These are phyloP conservation scores for Trichaptum fuscoviolaceum DNA, from an alignment of 768 basidiomycete genomes.

Conservation along the genomic window DNA sequence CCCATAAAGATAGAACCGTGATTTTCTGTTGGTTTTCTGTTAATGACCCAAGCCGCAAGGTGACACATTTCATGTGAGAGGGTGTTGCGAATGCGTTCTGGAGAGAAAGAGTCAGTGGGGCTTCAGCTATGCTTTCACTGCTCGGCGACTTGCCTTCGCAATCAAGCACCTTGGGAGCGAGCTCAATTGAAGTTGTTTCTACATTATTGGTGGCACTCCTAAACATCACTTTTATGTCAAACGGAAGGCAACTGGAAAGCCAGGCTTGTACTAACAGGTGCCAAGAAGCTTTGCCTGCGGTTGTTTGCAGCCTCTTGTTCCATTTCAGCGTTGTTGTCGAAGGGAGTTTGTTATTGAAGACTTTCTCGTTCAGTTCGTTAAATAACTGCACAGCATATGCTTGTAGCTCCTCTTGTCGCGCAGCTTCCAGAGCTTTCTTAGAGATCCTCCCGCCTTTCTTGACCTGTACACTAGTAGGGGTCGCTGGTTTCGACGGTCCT, in stretches of 20 bases:
- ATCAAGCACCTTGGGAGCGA: conserved; percentile 81
- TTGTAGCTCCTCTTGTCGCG: conserved; percentile 40
- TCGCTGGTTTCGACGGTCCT: not conserved
- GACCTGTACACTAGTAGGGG: conserved; percentile 13
- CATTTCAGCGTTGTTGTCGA: conserved; percentile 52
- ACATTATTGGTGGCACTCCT: conserved; percentile 51
- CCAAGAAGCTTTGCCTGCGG: conserved; percentile 68
- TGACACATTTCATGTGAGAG: conserved; percentile 93
- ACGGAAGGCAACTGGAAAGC: not conserved
- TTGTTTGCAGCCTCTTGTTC: conserved; percentile 61
- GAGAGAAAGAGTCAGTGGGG: not conserved
- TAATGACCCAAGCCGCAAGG: conserved; percentile 80
- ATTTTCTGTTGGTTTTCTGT: conserved; percentile 59
- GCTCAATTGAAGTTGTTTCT: conserved; percentile 61
- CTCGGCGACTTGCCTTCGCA: conserved; percentile 50
- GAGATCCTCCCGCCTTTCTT: conserved; percentile 20
- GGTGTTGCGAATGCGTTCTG: conserved; percentile 78
- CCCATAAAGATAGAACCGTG: conserved; percentile 70
- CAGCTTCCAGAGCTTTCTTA: conserved; percentile 39
- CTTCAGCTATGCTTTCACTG: not conserved
- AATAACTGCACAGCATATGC: conserved; percentile 58
- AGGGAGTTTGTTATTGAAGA: conserved; percentile 55
- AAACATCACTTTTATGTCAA: conserved; percentile 8
- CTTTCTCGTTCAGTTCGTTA: conserved; percentile 46
- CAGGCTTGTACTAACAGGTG: conserved; percentile 37